Percentiles rank a stretch among this genome's conserved stretches.
Evolutionary conservation across 1,284 basidiomycete species (phyloP).

Genomic region (Boletellus sp.): DNA sequence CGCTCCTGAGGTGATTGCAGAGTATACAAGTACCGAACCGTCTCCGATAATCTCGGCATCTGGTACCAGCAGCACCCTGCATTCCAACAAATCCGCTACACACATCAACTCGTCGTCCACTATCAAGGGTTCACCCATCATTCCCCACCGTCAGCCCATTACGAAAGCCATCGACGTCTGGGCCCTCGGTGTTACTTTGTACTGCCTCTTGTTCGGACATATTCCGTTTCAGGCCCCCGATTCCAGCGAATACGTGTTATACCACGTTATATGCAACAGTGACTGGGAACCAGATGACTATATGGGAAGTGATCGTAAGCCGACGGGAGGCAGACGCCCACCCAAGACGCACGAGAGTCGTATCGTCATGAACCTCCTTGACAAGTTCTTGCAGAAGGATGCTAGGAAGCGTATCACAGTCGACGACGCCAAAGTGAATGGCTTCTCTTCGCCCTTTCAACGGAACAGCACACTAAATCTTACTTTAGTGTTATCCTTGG

Average conservation of each 20-base stretch:
- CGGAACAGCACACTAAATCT: constrained; percentile 10
- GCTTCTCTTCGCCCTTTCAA: constrained; percentile 4
- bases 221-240: constrained; percentile 62
- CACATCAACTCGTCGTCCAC: constrained; percentile 33
- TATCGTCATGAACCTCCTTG: constrained; percentile 71
- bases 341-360: constrained; percentile 46
- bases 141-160: constrained; percentile 58
- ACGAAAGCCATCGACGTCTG: constrained; percentile 98
- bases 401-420: constrained; percentile 76
- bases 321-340: constrained; percentile 58
- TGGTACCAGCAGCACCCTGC: constrained; percentile 31
- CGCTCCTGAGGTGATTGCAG: constrained; percentile 90
- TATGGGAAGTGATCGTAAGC: constrained; percentile 74
- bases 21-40: constrained; percentile 38
- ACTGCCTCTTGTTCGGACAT: constrained; percentile 88
- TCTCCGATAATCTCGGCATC: constrained; percentile 32
- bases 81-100: constrained; percentile 25
- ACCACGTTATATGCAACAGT: constrained; percentile 78
- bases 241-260: constrained; percentile 75
- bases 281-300: constrained; percentile 70
- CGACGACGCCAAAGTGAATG: constrained; percentile 79
- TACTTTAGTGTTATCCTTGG: constrained; percentile 63
- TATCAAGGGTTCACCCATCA: constrained; percentile 30
- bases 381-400: constrained; percentile 83
- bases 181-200: constrained; percentile 97